Conservation (phyloP, 2,329 filamentous ascomycete species). For the Exutisphaerella laricina region DNA sequence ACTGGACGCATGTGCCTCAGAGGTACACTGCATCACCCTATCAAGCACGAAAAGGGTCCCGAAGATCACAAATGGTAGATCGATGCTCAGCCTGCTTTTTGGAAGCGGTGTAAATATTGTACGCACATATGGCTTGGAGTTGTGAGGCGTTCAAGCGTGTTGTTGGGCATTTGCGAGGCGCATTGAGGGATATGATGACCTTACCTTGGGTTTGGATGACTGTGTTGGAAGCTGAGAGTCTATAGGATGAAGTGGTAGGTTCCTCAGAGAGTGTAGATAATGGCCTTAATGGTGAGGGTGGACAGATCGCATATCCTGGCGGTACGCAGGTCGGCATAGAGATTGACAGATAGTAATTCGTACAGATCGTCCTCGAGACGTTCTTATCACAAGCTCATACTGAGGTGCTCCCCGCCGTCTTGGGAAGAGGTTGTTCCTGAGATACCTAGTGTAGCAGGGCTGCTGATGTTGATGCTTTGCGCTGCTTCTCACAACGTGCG, state of each 20-base stretch:
- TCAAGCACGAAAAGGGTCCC: slow-evolving; percentile 43
- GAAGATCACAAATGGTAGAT: slow-evolving; percentile 7
- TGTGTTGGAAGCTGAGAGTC: background rate
- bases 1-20: slow-evolving; percentile 45
- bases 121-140: background rate
- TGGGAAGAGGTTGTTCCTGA: too few relatives aligned
- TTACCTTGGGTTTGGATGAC: background rate
- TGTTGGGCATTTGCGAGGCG: slow-evolving; percentile 1
- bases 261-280: background rate
- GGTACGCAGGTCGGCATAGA: background rate
- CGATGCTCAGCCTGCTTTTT: background rate
- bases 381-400: background rate
- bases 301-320: background rate
- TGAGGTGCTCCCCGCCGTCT: too few relatives aligned
- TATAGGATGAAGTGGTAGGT: too few relatives aligned
- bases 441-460: too few relatives aligned
- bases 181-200: background rate
- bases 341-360: background rate
- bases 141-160: slow-evolving; percentile 3
- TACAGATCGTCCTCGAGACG: background rate
- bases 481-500: too few relatives aligned
- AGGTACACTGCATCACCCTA: slow-evolving; percentile 43
- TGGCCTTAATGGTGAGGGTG: too few relatives aligned
- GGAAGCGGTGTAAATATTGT: background rate
- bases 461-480: too few relatives aligned